Percentiles rank a stretch among this genome's conserved stretches.
Evolutionary conservation across 257 asterid species (phyloP).

Genomic region (Phtheirospermum japonicum): DNA sequence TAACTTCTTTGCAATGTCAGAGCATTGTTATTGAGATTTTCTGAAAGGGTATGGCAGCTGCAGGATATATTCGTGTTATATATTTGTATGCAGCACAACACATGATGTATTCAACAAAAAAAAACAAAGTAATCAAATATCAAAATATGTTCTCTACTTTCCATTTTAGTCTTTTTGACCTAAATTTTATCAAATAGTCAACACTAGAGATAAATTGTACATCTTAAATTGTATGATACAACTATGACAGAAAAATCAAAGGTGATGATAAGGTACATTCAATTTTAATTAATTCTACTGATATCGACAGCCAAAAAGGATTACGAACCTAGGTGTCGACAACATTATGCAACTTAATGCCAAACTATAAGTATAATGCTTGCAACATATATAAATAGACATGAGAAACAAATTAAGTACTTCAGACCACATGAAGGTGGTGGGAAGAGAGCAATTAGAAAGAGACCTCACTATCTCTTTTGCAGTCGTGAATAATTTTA

Average conservation of each 20-base stretch:
- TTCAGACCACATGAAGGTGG: conserved; percentile 24
- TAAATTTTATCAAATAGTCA: no score
- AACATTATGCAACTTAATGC: conserved; percentile 84
- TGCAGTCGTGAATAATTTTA: conserved; percentile 97
- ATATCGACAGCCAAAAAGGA: conserved; percentile 21
- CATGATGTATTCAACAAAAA: no score
- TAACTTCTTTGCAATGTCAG: no score
- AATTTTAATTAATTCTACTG: conserved; percentile 1
- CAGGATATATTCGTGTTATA: no score
- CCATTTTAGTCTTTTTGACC: no score
- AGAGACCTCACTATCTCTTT: conserved; percentile 99
- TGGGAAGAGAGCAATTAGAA: conserved; percentile 36
- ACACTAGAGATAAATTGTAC: conserved; percentile 10
- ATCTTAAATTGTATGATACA: not conserved
- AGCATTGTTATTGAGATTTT: no score
- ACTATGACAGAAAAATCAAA: not conserved
- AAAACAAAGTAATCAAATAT: no score
- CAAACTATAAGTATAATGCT: conserved; percentile 93
- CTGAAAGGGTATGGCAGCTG: no score
- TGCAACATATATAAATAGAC: conserved; percentile 41
- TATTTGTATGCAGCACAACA: no score
- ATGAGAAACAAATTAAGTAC: conserved; percentile 26
- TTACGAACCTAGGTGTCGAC: conserved; percentile 87
- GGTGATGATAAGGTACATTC: not conserved
- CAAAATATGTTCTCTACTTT: no score